Conservation (phyloP, 2,329 filamentous ascomycete species). For the Plenodomus tracheiphilus region DNA sequence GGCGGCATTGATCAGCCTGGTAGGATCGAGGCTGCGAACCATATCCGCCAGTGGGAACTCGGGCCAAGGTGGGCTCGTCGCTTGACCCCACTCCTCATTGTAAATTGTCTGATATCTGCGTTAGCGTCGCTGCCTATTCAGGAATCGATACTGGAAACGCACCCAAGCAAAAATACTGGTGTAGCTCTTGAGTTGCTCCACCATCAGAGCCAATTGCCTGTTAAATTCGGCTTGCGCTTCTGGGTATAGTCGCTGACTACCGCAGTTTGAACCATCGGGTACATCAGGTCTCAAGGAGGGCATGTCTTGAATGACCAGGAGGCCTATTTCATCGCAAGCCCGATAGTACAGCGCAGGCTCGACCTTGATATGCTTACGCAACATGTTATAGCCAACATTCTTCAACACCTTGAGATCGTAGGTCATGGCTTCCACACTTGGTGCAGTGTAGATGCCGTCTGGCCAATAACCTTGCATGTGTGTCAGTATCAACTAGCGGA, state of each 20-base stretch:
- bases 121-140: neutral
- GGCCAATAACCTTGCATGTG: slow-evolving; percentile 55
- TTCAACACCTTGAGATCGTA: slow-evolving; percentile 68
- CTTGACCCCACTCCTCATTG: slow-evolving; percentile 73
- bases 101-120: slow-evolving; percentile 56
- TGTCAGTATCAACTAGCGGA: neutral
- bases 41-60: slow-evolving; percentile 61
- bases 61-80: slow-evolving; percentile 52
- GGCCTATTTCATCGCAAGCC: slow-evolving; percentile 67
- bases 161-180: slow-evolving; percentile 66
- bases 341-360: slow-evolving; percentile 69
- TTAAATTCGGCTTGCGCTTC: slow-evolving; percentile 66
- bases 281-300: slow-evolving; percentile 55
- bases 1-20: slow-evolving; percentile 64
- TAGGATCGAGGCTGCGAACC: slow-evolving; percentile 63
- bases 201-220: slow-evolving; percentile 63
- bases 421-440: slow-evolving; percentile 68
- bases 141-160: neutral
- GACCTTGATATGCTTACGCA: slow-evolving; percentile 74
- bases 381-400: slow-evolving; percentile 68
- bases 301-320: slow-evolving; percentile 74
- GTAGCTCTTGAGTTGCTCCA: slow-evolving; percentile 66
- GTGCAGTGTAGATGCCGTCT: slow-evolving; percentile 68
- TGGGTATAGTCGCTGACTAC: slow-evolving; percentile 19
- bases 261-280: slow-evolving; percentile 16